Base-by-base conservation (phyloP, 2,329 filamentous ascomycete species). In the Coleophoma eucalyptorum region DNA sequence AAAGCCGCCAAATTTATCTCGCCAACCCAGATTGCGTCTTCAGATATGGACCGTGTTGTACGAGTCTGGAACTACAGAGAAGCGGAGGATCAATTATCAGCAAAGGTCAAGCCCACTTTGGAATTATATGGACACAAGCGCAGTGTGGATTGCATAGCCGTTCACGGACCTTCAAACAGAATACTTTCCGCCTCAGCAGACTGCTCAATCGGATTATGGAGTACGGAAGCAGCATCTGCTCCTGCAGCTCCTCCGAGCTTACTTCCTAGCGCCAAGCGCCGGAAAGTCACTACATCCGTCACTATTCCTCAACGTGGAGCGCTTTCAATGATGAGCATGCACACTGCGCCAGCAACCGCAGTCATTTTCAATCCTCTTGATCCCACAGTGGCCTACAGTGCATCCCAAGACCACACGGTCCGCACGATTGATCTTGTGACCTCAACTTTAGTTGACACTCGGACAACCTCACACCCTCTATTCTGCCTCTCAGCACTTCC, bases 371-470 rank as follows among this genome's bases (percentile, higher is more conserved):
- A 96, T 69, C 86, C 86, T 4, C 78, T 83, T 49, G 93, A 97
- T 70, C 72, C 84, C 11, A 96, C 90, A 13, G 90, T 97, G 38
- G 93, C 89, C 43, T 97, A 99, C 76, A 93, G 90, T 1, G 84
- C 86, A 19, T 96, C 91, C 16, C 88, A 89, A 73, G 95, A 99
- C 73, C 92, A 96, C 75, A 89, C 89, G 1, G 76, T 97, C 60
- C 86, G 87, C 57, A 97, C 94, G 0, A 88, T 96, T 73, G 94
- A 99, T 73, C 79, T 99, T 43, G 86, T 91, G 0, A 97, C 93
- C 1, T 78, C 82, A 49, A 75, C 77, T 26, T 81, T 89, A 52
- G 90, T 97, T 40, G 89, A 90, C 65, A 90, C 89, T 4, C 79
- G 94, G 50, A 88, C 89, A 1, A 94, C 91, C 0, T 84, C 89